Evolutionary conservation across 1,284 basidiomycete genomes (phyloP).

Genomic region (Chiua sp.): DNA sequence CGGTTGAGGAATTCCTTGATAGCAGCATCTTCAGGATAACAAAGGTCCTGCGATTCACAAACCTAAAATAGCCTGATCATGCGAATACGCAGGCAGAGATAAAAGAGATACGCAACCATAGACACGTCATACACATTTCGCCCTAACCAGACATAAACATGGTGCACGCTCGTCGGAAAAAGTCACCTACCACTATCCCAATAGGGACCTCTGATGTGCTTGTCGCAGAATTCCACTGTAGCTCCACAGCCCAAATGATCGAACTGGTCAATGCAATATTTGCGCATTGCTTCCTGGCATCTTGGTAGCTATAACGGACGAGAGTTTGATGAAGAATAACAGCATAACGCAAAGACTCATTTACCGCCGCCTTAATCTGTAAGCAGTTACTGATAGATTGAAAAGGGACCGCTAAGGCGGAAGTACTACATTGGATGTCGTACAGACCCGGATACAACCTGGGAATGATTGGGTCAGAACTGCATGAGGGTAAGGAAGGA

Average conservation of each 20-base stretch:
- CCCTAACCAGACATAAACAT: slow-evolving; percentile 39
- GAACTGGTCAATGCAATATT: slow-evolving; percentile 57
- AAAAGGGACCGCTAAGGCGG: slow-evolving; percentile 59
- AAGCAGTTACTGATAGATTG: slow-evolving; percentile 63
- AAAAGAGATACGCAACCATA: slow-evolving; percentile 46
- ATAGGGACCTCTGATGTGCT: slow-evolving; percentile 56
- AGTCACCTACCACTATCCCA: slow-evolving; percentile 52
- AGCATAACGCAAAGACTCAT: slow-evolving; percentile 22
- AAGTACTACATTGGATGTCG: slow-evolving; percentile 65
- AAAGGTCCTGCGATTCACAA: slow-evolving; percentile 56
- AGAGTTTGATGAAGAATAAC: not conserved
- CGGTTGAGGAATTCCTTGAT: slow-evolving; percentile 63
- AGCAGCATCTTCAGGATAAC: slow-evolving; percentile 57
- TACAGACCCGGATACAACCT: slow-evolving; percentile 67
- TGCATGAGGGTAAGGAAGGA: not conserved
- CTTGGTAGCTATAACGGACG: slow-evolving; percentile 51
- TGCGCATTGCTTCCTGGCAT: slow-evolving; percentile 54
- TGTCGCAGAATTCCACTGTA: slow-evolving; percentile 66
- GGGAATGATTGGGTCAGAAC: not conserved
- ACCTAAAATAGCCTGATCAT: slow-evolving; percentile 37
- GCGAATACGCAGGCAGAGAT: not conserved
- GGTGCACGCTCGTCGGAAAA: not conserved
- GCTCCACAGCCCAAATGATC: slow-evolving; percentile 67
- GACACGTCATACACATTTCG: slow-evolving; percentile 76
- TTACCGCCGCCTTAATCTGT: slow-evolving; percentile 62